Base-by-base conservation (phyloP, 768 basidiomycete species). In the Leccinum truebloodii region DNA sequence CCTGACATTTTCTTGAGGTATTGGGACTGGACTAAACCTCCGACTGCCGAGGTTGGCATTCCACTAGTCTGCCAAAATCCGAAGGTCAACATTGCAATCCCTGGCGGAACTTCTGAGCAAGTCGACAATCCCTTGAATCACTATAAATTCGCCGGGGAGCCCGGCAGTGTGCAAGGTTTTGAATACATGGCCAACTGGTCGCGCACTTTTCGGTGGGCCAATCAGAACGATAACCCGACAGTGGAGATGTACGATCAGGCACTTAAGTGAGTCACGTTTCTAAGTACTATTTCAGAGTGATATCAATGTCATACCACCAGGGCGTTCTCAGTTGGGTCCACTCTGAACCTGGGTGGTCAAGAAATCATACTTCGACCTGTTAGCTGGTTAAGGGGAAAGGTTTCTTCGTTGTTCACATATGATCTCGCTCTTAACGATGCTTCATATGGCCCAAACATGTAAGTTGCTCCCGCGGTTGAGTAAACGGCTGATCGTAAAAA, bases 381-480 rank as follows among this genome's bases (percentile, higher is more conserved):
- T 3, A 20, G 14, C 50, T 63, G 67, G 67, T 60, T 68, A 3
- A 68, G 67, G 50, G 30, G 1, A 35, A 68, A 68, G 32, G 50
- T 68, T 3, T 52, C 59, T n/a, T 57, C 22, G 30, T 44, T 68
- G 9, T 68, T 68, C 16, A 60, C 57, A 3, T 68, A 65, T 20
- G 60, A 65, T 41, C 41, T 68, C 24, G 58, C 67, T 1, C 52
- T 58, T 6, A 0, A 22, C 0, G 60, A 65, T 9, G 28, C 60
- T 9, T 58, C 55, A 16, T 68, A 66, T 14, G 59, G 58, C 7
- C 53, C 63, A 2, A 68, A 67, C 59, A 52, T 67, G 67, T 67
- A 52, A 44, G 67, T 60, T 37, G 2, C 1, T 54, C 26, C 3
- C 3, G 3, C 2, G 16, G 6, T 6, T 0, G 12, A 14, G 28